These are phyloP conservation scores for Dinochytrium kinnereticum DNA, from an alignment of 371 early-diverging fungal species.

Conservation along the genomic window DNA sequence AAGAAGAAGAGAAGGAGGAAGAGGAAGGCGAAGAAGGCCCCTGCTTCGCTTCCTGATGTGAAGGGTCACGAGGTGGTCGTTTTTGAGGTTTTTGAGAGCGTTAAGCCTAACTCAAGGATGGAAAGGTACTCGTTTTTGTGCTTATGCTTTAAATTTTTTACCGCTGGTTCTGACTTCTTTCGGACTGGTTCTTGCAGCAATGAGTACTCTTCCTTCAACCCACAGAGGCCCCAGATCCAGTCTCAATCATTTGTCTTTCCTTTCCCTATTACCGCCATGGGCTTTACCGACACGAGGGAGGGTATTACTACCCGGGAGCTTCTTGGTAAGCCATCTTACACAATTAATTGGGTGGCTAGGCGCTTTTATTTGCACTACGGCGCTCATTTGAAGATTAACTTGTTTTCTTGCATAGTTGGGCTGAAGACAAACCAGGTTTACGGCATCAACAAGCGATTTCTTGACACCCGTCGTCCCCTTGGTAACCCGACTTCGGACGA, in stretches of 20 bases:
- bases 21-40: constrained; percentile 28
- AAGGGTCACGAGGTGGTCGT: constrained; percentile 64
- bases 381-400: background rate
- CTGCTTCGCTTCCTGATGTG: constrained; percentile 34
- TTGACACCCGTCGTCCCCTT: constrained; percentile 86
- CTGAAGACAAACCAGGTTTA: constrained; percentile 72
- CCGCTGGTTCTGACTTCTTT: background rate
- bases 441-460: constrained; percentile 74
- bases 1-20: constrained; percentile 24
- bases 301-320: constrained; percentile 89
- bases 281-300: constrained; percentile 80
- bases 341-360: constrained; percentile 14
- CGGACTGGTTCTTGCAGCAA: constrained; percentile 44
- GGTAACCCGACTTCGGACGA: constrained; percentile 58
- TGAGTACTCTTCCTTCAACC: constrained; percentile 74
- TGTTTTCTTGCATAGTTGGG: constrained; percentile 57
- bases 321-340: constrained; percentile 56
- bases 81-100: constrained; percentile 86
- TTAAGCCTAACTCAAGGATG: constrained; percentile 71
- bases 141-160: constrained; percentile 15
- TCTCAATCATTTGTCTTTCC: constrained; percentile 76
- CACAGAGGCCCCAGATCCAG: constrained; percentile 72
- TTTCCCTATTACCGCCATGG: constrained; percentile 63
- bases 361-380: background rate
- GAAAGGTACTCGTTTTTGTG: constrained; percentile 57